Conservation (phyloP, 2,329 filamentous ascomycete genomes). For the Ophiostoma montium region DNA sequence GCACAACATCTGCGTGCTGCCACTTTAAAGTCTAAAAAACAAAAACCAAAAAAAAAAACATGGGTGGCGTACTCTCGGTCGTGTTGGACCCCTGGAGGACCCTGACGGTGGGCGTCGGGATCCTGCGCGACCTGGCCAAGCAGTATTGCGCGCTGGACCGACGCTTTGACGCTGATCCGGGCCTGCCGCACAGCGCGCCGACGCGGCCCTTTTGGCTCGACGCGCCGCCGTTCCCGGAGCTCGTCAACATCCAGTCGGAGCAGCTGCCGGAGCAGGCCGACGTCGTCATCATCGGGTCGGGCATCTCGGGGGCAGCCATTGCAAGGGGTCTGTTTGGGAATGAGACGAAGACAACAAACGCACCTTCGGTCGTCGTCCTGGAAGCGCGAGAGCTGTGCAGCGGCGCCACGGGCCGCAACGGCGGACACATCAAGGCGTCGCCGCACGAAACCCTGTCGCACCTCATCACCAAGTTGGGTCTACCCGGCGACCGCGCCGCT, state of each 20-base stretch:
- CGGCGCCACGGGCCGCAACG: conserved; percentile 39
- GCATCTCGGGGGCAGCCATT: conserved; percentile 33
- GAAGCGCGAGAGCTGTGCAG: conserved; percentile 35
- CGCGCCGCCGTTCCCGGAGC: conserved; percentile 9
- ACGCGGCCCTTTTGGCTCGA: conserved; percentile 9
- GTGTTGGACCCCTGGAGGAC: not conserved
- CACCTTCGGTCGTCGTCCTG: conserved; percentile 27
- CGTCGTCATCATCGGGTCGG: conserved; percentile 39
- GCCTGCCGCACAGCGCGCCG: conserved; percentile 2
- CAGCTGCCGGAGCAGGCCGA: conserved; percentile 27
- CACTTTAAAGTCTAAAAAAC: no score
- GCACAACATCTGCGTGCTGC: no score
- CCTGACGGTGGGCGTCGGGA: not conserved
- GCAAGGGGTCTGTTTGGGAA: conserved; percentile 13
- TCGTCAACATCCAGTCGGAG: conserved; percentile 17
- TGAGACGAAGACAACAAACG: not conserved
- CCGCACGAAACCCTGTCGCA: conserved; percentile 28
- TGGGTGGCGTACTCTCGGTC: not conserved
- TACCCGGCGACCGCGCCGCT: conserved; percentile 23
- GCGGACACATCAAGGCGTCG: conserved; percentile 33
- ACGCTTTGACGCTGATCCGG: not conserved
- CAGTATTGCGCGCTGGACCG: not conserved
- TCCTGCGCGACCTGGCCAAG: not conserved
- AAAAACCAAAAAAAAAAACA: not conserved
- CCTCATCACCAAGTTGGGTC: conserved; percentile 17